Percentiles rank a stretch among this genome's conserved stretches.
phyloP scores from a whole-genome alignment of 306 rosid genomes.

The Carpinus viminea region DNA sequence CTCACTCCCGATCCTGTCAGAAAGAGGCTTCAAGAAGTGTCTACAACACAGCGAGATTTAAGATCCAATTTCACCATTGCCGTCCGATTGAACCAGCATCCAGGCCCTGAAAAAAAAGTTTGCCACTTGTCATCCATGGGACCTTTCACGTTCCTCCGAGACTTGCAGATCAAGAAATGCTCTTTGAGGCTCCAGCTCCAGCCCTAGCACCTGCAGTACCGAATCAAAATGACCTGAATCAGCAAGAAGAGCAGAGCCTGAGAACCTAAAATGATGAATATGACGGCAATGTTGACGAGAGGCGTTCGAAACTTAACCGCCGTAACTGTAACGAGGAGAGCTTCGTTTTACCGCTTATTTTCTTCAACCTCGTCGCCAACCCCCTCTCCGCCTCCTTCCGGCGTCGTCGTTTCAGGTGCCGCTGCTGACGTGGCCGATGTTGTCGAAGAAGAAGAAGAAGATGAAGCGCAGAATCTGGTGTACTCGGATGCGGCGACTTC shows the following conservation, averaged over 20 bases:
- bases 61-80: background rate
- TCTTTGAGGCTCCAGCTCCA: background rate
- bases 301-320: constrained; percentile 14
- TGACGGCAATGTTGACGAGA: constrained; percentile 18
- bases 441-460: constrained; percentile 25
- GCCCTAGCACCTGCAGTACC: too few species aligned
- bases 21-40: too few species aligned
- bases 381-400: constrained; percentile 7
- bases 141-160: background rate
- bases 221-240: too few species aligned
- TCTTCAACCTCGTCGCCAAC: constrained; percentile 22
- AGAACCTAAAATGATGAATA: background rate
- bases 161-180: constrained; percentile 29
- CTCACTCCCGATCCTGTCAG: too few species aligned
- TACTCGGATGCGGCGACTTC: constrained; percentile 17
- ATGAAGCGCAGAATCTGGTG: constrained; percentile 6
- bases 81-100: background rate
- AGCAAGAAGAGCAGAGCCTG: background rate
- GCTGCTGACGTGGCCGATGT: constrained; percentile 29
- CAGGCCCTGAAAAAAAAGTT: background rate
- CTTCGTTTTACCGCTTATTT: constrained; percentile 12
- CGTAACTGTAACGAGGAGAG: background rate
- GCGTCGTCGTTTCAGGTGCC: constrained; percentile 22
- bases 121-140: too few species aligned
- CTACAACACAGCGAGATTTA: too few species aligned